Conservation (phyloP, 371 early-diverging fungal genomes). For the Apophysomyces variabilis region DNA sequence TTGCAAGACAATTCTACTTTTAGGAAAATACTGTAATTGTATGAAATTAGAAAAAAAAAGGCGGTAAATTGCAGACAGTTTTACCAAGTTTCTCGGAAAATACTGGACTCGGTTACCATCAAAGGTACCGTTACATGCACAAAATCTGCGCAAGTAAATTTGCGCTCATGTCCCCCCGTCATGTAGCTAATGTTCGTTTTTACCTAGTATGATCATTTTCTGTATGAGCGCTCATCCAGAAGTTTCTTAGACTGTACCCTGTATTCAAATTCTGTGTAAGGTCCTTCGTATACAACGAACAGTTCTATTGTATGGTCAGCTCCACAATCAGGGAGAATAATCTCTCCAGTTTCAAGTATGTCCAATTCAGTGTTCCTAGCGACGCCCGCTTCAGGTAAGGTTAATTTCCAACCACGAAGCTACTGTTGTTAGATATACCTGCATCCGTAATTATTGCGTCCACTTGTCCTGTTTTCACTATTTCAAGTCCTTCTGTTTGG, state of each 20-base stretch:
- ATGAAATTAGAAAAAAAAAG: slow-evolving; percentile 3
- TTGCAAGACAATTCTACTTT: slow-evolving; percentile 64
- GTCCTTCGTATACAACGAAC: slow-evolving; percentile 57
- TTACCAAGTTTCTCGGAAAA: slow-evolving; percentile 61
- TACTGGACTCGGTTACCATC: slow-evolving; percentile 56
- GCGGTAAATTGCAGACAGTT: too few species aligned
- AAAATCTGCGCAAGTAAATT: slow-evolving; percentile 57
- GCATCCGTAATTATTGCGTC: slow-evolving; percentile 13
- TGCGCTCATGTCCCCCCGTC: slow-evolving; percentile 45
- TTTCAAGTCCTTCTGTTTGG: slow-evolving; percentile 49
- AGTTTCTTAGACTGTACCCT: slow-evolving; percentile 39
- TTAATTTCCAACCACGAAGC: slow-evolving; percentile 1
- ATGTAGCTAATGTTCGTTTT: slow-evolving; percentile 56
- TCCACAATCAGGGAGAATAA: slow-evolving; percentile 56
- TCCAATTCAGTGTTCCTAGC: slow-evolving; percentile 38
- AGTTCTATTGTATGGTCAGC: slow-evolving; percentile 57
- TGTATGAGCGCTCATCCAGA: not conserved
- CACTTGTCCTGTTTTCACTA: slow-evolving; percentile 26
- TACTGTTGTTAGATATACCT: slow-evolving; percentile 4
- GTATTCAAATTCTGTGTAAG: slow-evolving; percentile 57
- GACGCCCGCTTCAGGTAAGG: slow-evolving; percentile 13
- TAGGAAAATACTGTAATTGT: slow-evolving; percentile 49
- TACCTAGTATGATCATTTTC: slow-evolving; percentile 30
- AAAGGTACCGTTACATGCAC: slow-evolving; percentile 64
- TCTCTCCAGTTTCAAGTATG: slow-evolving; percentile 50